Base-by-base conservation (phyloP, 345 rosid genomes). In the Clarkia xantiana region DNA sequence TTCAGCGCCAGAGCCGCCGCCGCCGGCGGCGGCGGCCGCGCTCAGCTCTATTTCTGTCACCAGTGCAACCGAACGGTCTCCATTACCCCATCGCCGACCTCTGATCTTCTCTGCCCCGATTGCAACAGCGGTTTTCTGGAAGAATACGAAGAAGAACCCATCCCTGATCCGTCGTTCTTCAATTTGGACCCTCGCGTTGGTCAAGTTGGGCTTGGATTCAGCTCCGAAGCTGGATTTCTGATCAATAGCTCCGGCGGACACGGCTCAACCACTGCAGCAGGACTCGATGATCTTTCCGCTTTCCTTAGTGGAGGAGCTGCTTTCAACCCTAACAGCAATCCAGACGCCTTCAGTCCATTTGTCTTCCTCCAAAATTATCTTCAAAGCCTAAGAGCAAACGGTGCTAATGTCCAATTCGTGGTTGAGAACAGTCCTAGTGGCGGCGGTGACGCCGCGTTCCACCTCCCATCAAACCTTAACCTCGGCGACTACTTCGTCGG, bases 401-500 rank as follows among this genome's bases (percentile, higher is more conserved):
- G 86, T 9, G 69, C 74, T 16, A 66, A 69, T 29, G 64, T 82
- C 29, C 81, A 79, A 51, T 59, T 75, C 40, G 62, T 76, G 43
- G 59, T 82, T 47, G 79, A 74, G 68, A 79, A 79, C 49, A 63
- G 29, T 62, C 23, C 71, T 55, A 39, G 76, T 41, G 71, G 57
- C 8, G 52, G 43, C 7, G 48, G 61, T 18, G 56, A 29, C 8
- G 48, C 5, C 36, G 45, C 58, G 6, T 57, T 74, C 39, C 65
- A 65, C 16, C 59, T 66, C 3, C 76, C 75, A 0, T 62, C 59
- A 1, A 52, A 47, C 67, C 62, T 67, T 1, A 63, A 57, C 67
- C 68, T 74, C 0, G 91, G 91, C 0, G 91, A 82, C 48, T 82
- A 79, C 73, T 82, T 79, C 58, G 47, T 74, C 2, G 91, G 86